Evolutionary conservation across 345 rosid species (phyloP), one percentile per base, ranked within the genome.

Genomic region (Firmiana major): DNA sequence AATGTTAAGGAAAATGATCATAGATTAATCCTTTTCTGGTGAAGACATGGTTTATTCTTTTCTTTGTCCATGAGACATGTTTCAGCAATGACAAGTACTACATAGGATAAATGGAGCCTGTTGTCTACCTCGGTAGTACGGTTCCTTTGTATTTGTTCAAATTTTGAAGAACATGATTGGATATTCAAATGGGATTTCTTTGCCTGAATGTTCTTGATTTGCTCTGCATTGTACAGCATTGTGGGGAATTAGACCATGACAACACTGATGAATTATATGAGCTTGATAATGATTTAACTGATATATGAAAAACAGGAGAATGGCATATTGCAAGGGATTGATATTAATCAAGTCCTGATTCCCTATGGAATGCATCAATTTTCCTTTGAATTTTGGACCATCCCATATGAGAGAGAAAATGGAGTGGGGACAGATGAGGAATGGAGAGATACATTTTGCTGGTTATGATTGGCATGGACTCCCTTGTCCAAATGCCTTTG

Each of bases 381-480:
- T 26, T 31, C 19, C 38, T 40, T 72, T 21, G 76, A 59, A 70
- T 21, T 68, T 55, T 46, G 77, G 71, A 68, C 66, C 78, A 43
- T 49, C 36, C 57, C 62, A n/a, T n/a, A n/a, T 22, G 31, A 43
- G 45, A 58, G 68, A 28, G 16, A 62, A 65, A 55, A 55, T 9
- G 73, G 58, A 75, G 83, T 65, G 86, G 88, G 84, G 79, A 77
- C 87, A 70, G 34, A 78, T 19, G 19, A 75, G 57, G 38, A 74
- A 34, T 58, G 54, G 15, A 21, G 81, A 77, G 87, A 60, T 75
- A 70, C 82, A 79, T 75, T 84, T 77, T 81, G 84, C 80, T 73
- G 79, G 81, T 68, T 82, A 89, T 89, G 89, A 90, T 90, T 84
- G 90, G 87, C 87, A 85, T 86, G 69, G 86, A 86, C 87, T 85